A percentile compares a stretch with the other conserved stretches of the same genome.
These are phyloP conservation scores for Pleurotus eryngii DNA, from an alignment of 768 basidiomycete species.

Conservation along the genomic window DNA sequence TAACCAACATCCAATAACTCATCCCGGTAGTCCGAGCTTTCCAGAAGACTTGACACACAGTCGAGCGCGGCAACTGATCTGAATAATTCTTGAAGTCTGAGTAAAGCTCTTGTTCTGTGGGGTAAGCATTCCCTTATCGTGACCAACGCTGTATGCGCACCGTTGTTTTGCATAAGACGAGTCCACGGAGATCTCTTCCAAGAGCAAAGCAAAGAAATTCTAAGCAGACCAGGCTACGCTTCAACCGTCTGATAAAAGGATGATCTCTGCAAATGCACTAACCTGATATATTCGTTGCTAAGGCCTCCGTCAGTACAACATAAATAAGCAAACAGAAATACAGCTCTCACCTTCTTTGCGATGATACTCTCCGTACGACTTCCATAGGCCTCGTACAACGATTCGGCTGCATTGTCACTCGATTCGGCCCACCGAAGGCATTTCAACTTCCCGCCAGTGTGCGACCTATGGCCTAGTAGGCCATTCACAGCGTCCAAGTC, in stretches of 20 bases:
- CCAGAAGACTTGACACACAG: not conserved
- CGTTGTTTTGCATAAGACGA: not conserved
- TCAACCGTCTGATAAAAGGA: no score
- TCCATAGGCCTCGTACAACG: not conserved
- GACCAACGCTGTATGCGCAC: not conserved
- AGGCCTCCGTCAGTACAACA: not conserved
- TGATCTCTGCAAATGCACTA: not conserved
- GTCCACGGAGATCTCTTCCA: not conserved
- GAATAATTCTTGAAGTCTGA: not conserved
- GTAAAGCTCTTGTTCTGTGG: not conserved
- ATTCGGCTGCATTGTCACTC: not conserved
- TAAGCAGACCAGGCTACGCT: not conserved
- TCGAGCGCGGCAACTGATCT: not conserved
- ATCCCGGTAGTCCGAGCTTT: not conserved
- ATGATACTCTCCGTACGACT: not conserved
- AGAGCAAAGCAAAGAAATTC: not conserved
- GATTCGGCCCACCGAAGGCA: not conserved
- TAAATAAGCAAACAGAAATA: not conserved
- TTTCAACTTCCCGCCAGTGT: not conserved
- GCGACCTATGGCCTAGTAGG: not conserved
- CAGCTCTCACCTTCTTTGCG: not conserved
- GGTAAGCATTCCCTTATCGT: not conserved
- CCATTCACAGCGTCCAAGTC: no score
- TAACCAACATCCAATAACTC: not conserved
- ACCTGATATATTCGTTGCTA: not conserved